Base-by-base conservation (phyloP, 768 basidiomycete species). In the Mycena pura region DNA sequence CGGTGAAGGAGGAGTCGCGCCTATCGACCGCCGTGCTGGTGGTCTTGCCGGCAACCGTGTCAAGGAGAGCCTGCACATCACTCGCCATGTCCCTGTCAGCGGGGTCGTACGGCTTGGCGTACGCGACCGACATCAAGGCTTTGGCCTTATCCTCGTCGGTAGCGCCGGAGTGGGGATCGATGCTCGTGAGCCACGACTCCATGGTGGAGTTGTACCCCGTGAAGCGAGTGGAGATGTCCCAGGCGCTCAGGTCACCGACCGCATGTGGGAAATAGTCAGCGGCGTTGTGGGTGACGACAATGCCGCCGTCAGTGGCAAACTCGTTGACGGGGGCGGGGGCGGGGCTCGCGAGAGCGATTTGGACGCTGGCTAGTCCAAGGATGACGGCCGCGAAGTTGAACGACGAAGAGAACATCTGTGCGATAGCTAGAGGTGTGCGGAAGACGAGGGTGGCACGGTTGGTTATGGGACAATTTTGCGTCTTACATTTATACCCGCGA, bases 241-340 rank as follows among this genome's bases (percentile, higher is more conserved):
- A 52, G 36, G 50, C 19, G 36, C 50, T 52, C 24, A 52, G 50
- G 50, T 52, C 50, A 25, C 50, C 38, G 38, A 40, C 36, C 36
- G 38, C 50, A 40, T 52, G 50, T 3, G 50, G 50, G 50, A 52
- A 52, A 24, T 52, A 52, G 24, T 52, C 50, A 28, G 50, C 50
- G 50, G 50, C 50, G 4, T 25, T 52, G 50, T 52, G 50, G 36
- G 22, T 39, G 50, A 52, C 38, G 50, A 52, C 27, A 29, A 52
- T 40, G 50, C 50, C 50, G 50, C 50, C 50, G 38, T 52, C 50
- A 40, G 50, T 52, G 50, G 50, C 50, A 40, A 52, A 52, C 38
- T 52, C 24, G 24, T 39, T 40, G 50, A 52, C 50, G 36, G 50
- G 25, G 46, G 9, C 40, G 40, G 9, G 40, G 19, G 50, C 38